Percentiles rank a stretch among this genome's conserved stretches.
Conservation (phyloP, 192 early-diverging fungal species). For the Coemansia sp. region DNA sequence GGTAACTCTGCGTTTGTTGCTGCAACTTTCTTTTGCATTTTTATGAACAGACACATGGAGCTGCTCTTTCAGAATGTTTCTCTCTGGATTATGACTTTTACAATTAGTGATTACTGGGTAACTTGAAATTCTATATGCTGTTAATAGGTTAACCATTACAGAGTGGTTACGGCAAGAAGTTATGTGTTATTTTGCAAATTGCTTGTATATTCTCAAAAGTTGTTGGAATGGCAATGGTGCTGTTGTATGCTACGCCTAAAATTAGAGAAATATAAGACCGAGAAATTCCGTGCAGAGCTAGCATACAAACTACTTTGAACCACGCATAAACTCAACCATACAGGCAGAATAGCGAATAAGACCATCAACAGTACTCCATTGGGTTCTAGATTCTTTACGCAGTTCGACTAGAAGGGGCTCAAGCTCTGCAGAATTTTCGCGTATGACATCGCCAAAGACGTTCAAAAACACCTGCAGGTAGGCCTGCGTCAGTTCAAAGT, state of each 20-base stretch:
- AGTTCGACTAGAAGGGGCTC: constrained; percentile 49
- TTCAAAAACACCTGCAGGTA: constrained; percentile 75
- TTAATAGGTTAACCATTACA: no score
- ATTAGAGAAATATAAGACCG: not conserved
- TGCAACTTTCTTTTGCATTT: no score
- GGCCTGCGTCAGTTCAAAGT: constrained; percentile 87
- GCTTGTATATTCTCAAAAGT: no score
- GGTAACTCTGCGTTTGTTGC: not conserved
- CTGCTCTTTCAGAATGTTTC: not conserved
- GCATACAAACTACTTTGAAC: constrained; percentile 16
- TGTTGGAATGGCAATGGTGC: no score
- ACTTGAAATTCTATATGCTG: no score
- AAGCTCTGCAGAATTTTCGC: constrained; percentile 58
- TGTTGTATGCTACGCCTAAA: not conserved
- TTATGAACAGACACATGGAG: not conserved
- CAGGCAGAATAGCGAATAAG: constrained; percentile 52
- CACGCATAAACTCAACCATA: constrained; percentile 51
- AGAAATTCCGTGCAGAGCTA: not conserved
- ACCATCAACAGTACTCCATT: constrained; percentile 40
- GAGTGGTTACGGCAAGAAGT: no score
- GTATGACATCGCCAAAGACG: constrained; percentile 78
- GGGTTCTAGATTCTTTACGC: constrained; percentile 22
- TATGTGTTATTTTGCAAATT: no score
- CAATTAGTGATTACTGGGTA: not conserved
- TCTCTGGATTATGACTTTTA: constrained; percentile 1